Base-by-base conservation (phyloP, 495 filamentous ascomycete species). In the Collariella sp. region DNA sequence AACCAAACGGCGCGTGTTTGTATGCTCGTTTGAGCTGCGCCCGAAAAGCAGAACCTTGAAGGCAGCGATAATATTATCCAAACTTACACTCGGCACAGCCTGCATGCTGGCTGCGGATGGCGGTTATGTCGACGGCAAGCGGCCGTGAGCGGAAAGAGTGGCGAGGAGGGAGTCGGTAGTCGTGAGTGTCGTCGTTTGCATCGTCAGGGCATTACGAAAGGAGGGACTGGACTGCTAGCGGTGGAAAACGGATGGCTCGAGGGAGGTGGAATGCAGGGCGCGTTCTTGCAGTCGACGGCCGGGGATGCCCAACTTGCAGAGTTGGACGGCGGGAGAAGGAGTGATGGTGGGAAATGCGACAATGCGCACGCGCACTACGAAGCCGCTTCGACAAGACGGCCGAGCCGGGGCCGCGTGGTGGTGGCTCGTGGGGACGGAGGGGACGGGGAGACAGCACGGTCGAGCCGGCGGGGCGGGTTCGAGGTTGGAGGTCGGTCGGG, bases 81-180 rank as follows among this genome's bases (percentile, higher is more conserved):
- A 23, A 81, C 80, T 80, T 75, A 83, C 80, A 72, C 77, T 83
- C 62, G 80, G 80, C 67, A 83, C 71, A 38, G 79, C 76, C 74
- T 82, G 79, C 80, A 83, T 83, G 61, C 63, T 76, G 62, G 63
- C 65, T 62, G 62, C 63, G 63, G 67, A 55, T 56, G n/a, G n/a
- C n/a, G 55, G 61, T 66, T 66, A 70, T 62, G 63, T 69, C 62
- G 66, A 68, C 56, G 66, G 65, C 63, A 54, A 60, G 62, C 57
- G 56, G 69, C 70, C 68, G 71, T 60, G 58, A 56, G 57, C 61
- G 52, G 54, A 58, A 66, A 69, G 62, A 65, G 59, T 63, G 49
- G 58, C 54, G 49, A 57, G 63, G 63, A 66, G 66, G 65, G 52
- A 67, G 62, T 65, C 57, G 64, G 65, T 59, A 57, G 55, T 72